Evolutionary conservation across 495 filamentous ascomycete species (phyloP), one percentile per base, ranked within the genome.

Genomic region (Hypomontagnella submonticulosa): DNA sequence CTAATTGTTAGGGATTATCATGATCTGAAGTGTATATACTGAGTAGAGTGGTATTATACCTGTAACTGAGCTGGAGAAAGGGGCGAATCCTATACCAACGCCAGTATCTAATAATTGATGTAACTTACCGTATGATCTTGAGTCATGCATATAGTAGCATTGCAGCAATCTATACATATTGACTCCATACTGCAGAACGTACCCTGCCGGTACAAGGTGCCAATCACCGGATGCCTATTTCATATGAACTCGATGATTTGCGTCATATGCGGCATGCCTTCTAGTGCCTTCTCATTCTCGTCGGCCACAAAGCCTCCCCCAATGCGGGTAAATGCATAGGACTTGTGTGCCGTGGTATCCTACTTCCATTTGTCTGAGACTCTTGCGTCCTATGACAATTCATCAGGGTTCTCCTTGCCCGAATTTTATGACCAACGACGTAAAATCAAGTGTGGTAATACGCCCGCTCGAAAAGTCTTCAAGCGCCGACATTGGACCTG

Each of bases 101-200:
- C 12, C 13, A 16, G 48, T 36, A 36, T 15, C 38, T 20, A 18
- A 34, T 33, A 23, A 3, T 18, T 6, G 20, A 47, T 56, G 12
- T 23, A 30, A 53, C 23, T 63, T 37, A 36, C 40, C 43, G 7
- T 48, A 19, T 9, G 18, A 48, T 42, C 43, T 42, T 1, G 10
- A 27, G 11, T 52, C 18, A 16, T 23, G 19, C 37, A 51, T 44
- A 52, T 10, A 51, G 52, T 57, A 51, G 30, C 52, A 63, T 51
- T n/a, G 44, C 13, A 52, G 18, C 18, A 63, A 63, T 57, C 18
- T 63, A 38, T 6, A 33, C 18, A 63, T 63, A 63, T 50, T 63
- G 18, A 9, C 23, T 23, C 15, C 61, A 52, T 51, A 13, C 32
- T 7, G 42, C 18, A 9, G 41, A 23, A n/a, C 12, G 16, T 11